phyloP scores from a whole-genome alignment of 352 stramenopile species.

The Globisporangium abappressorium region DNA sequence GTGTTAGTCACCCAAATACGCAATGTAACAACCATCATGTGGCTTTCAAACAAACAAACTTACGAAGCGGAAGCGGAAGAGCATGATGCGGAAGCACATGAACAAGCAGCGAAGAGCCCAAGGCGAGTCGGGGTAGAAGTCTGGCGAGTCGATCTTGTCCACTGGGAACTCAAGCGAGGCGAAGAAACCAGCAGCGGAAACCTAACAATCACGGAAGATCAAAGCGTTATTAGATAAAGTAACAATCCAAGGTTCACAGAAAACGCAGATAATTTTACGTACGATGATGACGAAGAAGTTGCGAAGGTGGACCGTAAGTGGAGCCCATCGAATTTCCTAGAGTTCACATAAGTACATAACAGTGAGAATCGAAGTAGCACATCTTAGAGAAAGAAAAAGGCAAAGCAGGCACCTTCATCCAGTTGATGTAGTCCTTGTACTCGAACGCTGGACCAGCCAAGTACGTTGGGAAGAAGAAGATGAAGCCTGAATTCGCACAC shows the following conservation, averaged over 20 bases:
- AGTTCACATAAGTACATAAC: neutral
- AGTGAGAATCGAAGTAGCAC: neutral
- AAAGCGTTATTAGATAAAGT: neutral
- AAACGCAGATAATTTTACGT: conserved; percentile 11
- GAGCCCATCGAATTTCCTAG: conserved; percentile 59
- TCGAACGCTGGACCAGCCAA: conserved; percentile 79
- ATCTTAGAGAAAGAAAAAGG: neutral
- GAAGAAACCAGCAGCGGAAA: conserved; percentile 72
- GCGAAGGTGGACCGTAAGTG: conserved; percentile 58
- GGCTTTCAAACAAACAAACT: conserved; percentile 16
- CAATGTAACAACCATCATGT: conserved; percentile 1
- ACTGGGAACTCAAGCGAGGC: conserved; percentile 75
- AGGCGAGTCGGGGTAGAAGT: conserved; percentile 58
- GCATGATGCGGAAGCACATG: conserved; percentile 73
- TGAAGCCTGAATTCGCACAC: conserved; percentile 43
- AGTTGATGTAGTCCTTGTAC: conserved; percentile 83
- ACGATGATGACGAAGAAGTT: conserved; percentile 79
- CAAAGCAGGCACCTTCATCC: conserved; percentile 53
- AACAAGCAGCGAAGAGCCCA: conserved; percentile 62
- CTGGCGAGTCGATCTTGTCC: conserved; percentile 71
- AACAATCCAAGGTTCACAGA: neutral
- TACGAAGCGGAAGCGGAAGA: conserved; percentile 87
- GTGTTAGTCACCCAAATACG: neutral
- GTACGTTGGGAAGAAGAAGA: conserved; percentile 89
- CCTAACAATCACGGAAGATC: conserved; percentile 19